Percentiles rank a stretch among this genome's conserved stretches.
Evolutionary conservation across 2,329 filamentous ascomycete species (phyloP).

Genomic region (Dactylonectria macrodidyma): DNA sequence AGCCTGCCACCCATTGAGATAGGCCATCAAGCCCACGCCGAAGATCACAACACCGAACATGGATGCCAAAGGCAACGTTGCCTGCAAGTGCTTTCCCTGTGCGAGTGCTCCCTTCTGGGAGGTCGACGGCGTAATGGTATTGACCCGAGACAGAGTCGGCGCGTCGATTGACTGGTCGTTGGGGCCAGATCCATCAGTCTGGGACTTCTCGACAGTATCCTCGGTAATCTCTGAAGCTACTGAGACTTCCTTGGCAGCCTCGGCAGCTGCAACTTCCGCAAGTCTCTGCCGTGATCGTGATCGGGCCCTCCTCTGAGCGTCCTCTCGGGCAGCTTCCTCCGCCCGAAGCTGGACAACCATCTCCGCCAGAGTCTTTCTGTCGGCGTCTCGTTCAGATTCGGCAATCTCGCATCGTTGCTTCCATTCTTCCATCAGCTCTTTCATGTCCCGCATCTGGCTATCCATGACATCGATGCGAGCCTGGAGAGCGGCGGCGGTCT

Average conservation of each 20-base stretch:
- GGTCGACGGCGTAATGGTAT: constrained; percentile 63
- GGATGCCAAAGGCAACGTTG: constrained; percentile 81
- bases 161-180: constrained; percentile 56
- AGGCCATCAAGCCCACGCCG: constrained; percentile 88
- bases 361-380: constrained; percentile 83
- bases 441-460: constrained; percentile 85
- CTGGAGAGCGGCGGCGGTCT: constrained; percentile 62
- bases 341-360: constrained; percentile 90
- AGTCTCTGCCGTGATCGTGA: constrained; percentile 55
- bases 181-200: constrained; percentile 38
- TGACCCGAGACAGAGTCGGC: constrained; percentile 63
- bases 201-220: constrained; percentile 33
- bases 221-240: constrained; percentile 41
- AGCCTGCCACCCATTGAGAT: constrained; percentile 84
- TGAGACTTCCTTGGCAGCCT: constrained; percentile 33
- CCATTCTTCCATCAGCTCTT: constrained; percentile 84
- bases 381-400: constrained; percentile 81
- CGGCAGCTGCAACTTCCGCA: constrained; percentile 40
- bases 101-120: constrained; percentile 57
- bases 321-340: constrained; percentile 67
- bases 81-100: constrained; percentile 60
- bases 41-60: constrained; percentile 87
- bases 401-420: constrained; percentile 84
- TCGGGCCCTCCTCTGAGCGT: constrained; percentile 58
- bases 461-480: constrained; percentile 83